phyloP scores from a whole-genome alignment of 2,329 filamentous ascomycete species.

The Aspergillus vadensis region DNA sequence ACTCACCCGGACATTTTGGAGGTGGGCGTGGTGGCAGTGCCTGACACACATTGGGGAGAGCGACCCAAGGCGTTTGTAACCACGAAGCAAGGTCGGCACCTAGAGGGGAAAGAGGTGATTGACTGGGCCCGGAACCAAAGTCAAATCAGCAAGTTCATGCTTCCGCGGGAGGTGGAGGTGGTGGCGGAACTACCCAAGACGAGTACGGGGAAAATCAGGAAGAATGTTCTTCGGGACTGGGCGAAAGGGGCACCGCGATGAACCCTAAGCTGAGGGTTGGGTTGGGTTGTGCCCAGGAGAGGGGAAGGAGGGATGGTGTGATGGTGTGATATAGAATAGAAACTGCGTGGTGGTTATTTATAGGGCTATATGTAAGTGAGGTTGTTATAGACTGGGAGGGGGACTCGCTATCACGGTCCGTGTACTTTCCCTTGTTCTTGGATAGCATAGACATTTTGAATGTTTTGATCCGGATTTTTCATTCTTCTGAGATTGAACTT shows the following conservation, averaged over 20 bases:
- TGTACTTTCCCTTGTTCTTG: no score
- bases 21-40: constrained; percentile 83
- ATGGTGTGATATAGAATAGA: not conserved
- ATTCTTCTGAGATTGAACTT: no score
- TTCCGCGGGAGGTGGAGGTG: constrained; percentile 70
- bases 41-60: constrained; percentile 92
- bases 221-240: constrained; percentile 90
- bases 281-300: not conserved
- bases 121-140: constrained; percentile 81
- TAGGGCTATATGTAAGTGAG: no score
- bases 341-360: no score
- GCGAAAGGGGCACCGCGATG: constrained; percentile 54
- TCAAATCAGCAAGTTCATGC: constrained; percentile 89
- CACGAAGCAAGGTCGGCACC: constrained; percentile 64
- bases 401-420: no score
- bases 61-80: constrained; percentile 94
- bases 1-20: constrained; percentile 89
- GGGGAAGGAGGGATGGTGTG: not conserved
- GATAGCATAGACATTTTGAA: no score
- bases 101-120: constrained; percentile 71
- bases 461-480: no score
- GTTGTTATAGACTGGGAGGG: no score
- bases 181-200: constrained; percentile 93
- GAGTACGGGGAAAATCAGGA: constrained; percentile 93
- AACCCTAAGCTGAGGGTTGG: not conserved